Conservation (phyloP, 257 asterid species). For the Solanum tarijense region DNA sequence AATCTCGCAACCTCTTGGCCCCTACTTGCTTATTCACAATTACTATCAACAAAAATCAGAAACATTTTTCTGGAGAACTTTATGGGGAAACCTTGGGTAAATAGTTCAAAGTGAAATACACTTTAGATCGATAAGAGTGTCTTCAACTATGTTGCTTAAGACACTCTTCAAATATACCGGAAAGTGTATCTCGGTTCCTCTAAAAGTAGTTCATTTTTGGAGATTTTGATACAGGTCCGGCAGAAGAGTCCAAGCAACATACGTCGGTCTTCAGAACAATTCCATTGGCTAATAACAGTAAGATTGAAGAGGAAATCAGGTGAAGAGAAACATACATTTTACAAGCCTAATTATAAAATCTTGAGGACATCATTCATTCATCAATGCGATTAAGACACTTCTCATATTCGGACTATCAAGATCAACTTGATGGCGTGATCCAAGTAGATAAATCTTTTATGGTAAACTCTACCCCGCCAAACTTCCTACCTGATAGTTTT, state of each 20-base stretch:
- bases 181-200: background rate
- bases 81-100: background rate
- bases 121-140: background rate
- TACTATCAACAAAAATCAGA: background rate
- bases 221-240: background rate
- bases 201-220: background rate
- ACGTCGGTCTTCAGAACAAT: background rate
- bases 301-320: background rate
- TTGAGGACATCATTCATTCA: background rate
- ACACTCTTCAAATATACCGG: background rate
- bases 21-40: background rate
- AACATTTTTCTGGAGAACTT: background rate
- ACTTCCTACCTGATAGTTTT: background rate
- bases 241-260: background rate
- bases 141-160: background rate
- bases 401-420: background rate
- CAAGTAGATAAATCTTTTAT: background rate
- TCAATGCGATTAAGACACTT: background rate
- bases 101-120: background rate
- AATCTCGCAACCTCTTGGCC: background rate
- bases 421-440: background rate
- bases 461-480: background rate
- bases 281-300: background rate
- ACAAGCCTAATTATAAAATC: background rate
- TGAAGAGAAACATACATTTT: background rate